phyloP scores from a whole-genome alignment of 2,329 filamentous ascomycete genomes.

The Trichoderma guizhouense region DNA sequence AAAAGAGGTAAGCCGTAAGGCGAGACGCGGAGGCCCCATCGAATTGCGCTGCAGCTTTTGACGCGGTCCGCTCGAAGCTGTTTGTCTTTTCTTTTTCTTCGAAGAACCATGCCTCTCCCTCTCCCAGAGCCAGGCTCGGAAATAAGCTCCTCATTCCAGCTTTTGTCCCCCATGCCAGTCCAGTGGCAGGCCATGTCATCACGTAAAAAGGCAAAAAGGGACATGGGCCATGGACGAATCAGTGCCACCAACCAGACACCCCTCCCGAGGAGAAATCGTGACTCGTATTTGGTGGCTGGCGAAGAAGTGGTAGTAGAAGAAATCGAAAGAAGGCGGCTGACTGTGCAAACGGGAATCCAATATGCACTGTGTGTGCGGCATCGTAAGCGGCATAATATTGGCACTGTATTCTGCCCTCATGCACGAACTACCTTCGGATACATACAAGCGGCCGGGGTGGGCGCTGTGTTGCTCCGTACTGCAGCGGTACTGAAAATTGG shows the following conservation, averaged over 20 bases:
- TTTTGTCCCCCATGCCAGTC: conserved; percentile 3
- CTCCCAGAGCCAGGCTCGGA: not conserved
- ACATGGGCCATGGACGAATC: not conserved
- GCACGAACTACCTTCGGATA: not conserved
- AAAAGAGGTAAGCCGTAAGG: not conserved
- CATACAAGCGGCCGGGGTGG: not conserved
- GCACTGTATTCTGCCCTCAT: not conserved
- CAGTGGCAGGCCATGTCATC: conserved; percentile 6
- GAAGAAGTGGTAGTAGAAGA: not conserved
- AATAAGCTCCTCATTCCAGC: conserved; percentile 16
- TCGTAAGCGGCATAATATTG: not conserved
- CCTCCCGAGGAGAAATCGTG: not conserved
- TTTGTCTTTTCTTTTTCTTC: not conserved
- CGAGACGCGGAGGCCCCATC: not conserved
- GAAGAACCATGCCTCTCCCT: not conserved
- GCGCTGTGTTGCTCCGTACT: not conserved
- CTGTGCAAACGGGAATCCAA: not conserved
- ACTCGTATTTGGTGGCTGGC: not conserved
- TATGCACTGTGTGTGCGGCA: not conserved
- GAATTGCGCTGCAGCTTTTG: not conserved
- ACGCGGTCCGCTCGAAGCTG: not conserved
- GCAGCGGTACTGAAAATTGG: not conserved
- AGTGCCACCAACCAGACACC: not conserved
- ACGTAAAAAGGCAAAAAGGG: not conserved
- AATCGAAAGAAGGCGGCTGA: not conserved